Conservation (phyloP, 2,329 filamentous ascomycete species). For the Aspergillus pseudoviridinutans region DNA sequence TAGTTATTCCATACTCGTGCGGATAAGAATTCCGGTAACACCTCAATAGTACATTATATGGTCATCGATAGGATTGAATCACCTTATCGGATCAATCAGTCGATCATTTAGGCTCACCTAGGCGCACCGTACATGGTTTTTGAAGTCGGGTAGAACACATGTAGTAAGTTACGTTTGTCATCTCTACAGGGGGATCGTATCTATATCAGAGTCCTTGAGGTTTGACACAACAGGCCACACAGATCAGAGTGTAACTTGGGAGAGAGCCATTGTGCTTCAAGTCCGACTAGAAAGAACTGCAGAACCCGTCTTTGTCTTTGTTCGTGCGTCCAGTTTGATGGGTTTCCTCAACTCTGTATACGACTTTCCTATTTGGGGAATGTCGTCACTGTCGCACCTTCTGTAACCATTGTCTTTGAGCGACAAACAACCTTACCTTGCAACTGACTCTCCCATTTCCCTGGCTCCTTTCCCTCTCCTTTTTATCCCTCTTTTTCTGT, state of each 20-base stretch:
- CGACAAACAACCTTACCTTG: not conserved
- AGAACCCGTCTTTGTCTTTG: not conserved
- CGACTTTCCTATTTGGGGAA: not conserved
- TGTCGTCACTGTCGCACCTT: not conserved
- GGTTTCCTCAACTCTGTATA: not conserved
- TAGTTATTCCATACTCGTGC: not conserved
- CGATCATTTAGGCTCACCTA: not conserved
- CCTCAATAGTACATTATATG: not conserved
- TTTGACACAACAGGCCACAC: not conserved
- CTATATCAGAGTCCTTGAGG: not conserved
- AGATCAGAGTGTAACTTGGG: not conserved
- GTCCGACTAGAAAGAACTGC: not conserved
- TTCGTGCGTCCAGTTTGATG: not conserved
- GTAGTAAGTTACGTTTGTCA: not conserved
- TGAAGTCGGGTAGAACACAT: not conserved
- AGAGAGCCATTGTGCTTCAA: not conserved
- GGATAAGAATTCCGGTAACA: not conserved
- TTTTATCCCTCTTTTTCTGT: not conserved
- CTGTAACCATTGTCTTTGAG: not conserved
- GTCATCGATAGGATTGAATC: not conserved
- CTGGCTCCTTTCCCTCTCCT: not conserved
- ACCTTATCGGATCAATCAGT: not conserved
- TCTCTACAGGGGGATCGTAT: not conserved
- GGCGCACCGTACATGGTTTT: not conserved
- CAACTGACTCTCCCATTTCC: not conserved